Evolutionary conservation across 1,139 yeast species (phyloP).

Genomic region (Petasospora fabianii): DNA sequence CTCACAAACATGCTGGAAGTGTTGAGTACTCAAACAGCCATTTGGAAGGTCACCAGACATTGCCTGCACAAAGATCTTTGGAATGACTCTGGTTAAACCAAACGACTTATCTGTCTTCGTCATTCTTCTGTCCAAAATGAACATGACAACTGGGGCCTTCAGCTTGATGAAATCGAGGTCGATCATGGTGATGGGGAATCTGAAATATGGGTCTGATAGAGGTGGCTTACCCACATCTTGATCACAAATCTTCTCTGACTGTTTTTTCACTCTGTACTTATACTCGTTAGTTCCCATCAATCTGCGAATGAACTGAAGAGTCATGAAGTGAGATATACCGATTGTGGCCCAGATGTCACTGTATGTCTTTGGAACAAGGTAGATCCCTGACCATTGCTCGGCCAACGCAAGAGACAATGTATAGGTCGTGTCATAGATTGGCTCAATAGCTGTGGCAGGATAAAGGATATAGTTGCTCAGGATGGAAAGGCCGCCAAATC

Average conservation of each 20-base stretch:
- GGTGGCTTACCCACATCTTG: constrained; percentile 83
- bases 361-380: constrained; percentile 75
- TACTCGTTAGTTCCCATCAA: constrained; percentile 85
- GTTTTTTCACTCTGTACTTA: constrained; percentile 62
- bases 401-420: constrained; percentile 67
- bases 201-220: constrained; percentile 60
- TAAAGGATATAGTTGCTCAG: constrained; percentile 66
- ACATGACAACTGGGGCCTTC: constrained; percentile 83
- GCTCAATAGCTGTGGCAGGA: constrained; percentile 75
- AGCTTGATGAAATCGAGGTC: constrained; percentile 64
- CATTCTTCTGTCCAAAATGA: constrained; percentile 86
- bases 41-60: constrained; percentile 90
- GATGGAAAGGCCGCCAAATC: constrained; percentile 76
- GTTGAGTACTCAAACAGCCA: constrained; percentile 75
- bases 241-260: constrained; percentile 63
- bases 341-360: constrained; percentile 90
- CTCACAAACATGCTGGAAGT: constrained; percentile 90
- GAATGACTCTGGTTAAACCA: constrained; percentile 87
- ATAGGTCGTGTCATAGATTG: constrained; percentile 70
- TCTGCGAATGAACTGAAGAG: constrained; percentile 61
- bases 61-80: constrained; percentile 87
- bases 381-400: constrained; percentile 91
- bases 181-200: constrained; percentile 61
- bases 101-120: constrained; percentile 93
- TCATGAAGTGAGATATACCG: constrained; percentile 85